Base-by-base conservation (phyloP, 129 eudicot species). In the Ambrosia artemisiifolia region DNA sequence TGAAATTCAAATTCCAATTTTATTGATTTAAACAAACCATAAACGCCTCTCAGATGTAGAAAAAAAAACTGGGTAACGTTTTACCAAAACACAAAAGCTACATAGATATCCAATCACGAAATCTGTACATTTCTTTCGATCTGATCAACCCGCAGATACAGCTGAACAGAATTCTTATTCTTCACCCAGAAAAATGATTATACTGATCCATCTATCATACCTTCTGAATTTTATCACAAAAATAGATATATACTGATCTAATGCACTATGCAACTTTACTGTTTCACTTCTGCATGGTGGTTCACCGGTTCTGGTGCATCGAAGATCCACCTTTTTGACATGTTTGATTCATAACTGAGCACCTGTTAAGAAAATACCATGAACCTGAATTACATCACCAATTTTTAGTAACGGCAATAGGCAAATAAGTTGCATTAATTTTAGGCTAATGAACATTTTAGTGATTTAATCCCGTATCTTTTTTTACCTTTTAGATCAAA, bases 81-180 rank as follows among this genome's bases (percentile, higher is more conserved):
- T n/a, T n/a, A n/a, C n/a, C 32, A 53, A 17, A 53, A 7, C 3
- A 17, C 12, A 53, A 53, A 53, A 17, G 28, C 28, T 14, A 55
- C 2, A 55, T 55, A 55, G 34, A 55, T 3, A 55, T 3, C 62
- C 34, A 55, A 19, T 20, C 35, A 55, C 35, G 34, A 55, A 24
- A 70, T 74, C 63, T 62, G 60, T 70, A 70, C 76, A 77, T 70
- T 36, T 62, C 47, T 36, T 77, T 51, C 4, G 20, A 69, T 69
- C 19, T 30, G 72, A 42, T 19, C 63, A 68, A 55, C 20, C 32
- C 17, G 12, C 47, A 36, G 16, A 63, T 38, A 70, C 50, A 57
- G 38, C 43, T 4, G 24, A 75, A 65, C 8, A 28, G 0, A 60
- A n/a, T 44, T 24, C 34, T 20, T 61, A 49, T 69, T 69, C 53